Conservation (phyloP, 2,329 filamentous ascomycete species). For the Colletotrichum shisoi region DNA sequence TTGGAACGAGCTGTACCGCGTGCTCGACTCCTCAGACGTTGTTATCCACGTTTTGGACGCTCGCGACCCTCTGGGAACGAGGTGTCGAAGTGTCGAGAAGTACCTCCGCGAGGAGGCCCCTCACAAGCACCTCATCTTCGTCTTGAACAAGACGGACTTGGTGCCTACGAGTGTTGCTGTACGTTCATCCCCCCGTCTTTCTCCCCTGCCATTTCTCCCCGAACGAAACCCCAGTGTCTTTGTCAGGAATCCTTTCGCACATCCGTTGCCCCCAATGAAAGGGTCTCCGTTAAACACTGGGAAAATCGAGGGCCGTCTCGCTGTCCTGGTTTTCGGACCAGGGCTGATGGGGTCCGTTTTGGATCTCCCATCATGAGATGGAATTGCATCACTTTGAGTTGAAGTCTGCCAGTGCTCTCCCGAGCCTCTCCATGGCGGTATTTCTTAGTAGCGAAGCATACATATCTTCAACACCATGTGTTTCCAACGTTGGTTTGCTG, state of each 20-base stretch:
- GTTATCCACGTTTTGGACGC: slow-evolving; percentile 95
- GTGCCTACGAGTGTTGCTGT: slow-evolving; percentile 93
- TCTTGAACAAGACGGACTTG: slow-evolving; percentile 90
- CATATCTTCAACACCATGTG: slow-evolving; percentile 49
- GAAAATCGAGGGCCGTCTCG: slow-evolving; percentile 84
- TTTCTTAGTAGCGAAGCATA: slow-evolving; percentile 99
- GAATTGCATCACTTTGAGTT: slow-evolving; percentile 96
- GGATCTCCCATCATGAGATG: slow-evolving; percentile 78
- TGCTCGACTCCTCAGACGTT: slow-evolving; percentile 94
- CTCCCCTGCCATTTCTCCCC: slow-evolving; percentile 43
- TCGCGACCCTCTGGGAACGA: slow-evolving; percentile 85
- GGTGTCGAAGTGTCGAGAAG: slow-evolving; percentile 81
- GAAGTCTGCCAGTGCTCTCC: slow-evolving; percentile 76
- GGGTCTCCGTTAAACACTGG: slow-evolving; percentile 98
- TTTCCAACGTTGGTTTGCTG: slow-evolving; percentile 32
- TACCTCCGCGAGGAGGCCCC: slow-evolving; percentile 92
- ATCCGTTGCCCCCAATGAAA: slow-evolving; percentile 70
- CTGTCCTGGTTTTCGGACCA: slow-evolving; percentile 69
- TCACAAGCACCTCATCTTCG: slow-evolving; percentile 92
- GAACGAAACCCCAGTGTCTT: slow-evolving; percentile 70
- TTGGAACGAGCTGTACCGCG: slow-evolving; percentile 96
- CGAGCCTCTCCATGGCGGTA: slow-evolving; percentile 64
- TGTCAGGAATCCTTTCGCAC: slow-evolving; percentile 86
- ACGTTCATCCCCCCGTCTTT: slow-evolving; percentile 62
- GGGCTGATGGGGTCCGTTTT: slow-evolving; percentile 87